These are phyloP conservation scores for Spongospora subterranea DNA, from an alignment of 208 protist species.

Conservation along the genomic window DNA sequence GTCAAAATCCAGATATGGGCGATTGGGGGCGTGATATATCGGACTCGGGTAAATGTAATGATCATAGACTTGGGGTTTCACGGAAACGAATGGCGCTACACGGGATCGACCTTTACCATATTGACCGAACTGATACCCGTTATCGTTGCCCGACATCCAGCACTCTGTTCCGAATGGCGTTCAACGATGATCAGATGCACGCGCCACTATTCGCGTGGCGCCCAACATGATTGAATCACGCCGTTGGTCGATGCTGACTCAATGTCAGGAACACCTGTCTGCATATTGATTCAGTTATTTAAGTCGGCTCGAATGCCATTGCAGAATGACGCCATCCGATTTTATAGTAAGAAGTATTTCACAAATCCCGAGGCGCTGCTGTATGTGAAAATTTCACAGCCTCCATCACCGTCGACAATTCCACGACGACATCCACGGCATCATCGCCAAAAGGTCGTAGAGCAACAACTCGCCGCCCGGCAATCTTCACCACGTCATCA, in stretches of 20 bases:
- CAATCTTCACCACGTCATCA: background rate
- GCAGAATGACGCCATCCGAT: background rate
- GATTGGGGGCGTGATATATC: background rate
- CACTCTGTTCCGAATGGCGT: too few species aligned
- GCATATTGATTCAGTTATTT: too few species aligned
- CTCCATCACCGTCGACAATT: background rate
- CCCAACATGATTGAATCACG: too few species aligned
- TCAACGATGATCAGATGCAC: too few species aligned
- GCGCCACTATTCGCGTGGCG: background rate
- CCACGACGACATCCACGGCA: background rate
- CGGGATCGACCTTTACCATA: too few species aligned
- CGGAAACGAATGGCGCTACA: background rate
- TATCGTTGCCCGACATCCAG: too few species aligned
- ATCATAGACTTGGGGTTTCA: background rate
- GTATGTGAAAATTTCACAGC: slow-evolving; percentile 1
- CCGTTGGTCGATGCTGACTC: too few species aligned
- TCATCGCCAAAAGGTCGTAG: background rate
- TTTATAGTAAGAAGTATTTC: background rate
- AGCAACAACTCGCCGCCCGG: background rate
- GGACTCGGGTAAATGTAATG: background rate
- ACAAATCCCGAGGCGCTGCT: slow-evolving; percentile 4
- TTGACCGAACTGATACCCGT: too few species aligned
- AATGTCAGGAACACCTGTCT: too few species aligned
- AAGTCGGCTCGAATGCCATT: too few species aligned
- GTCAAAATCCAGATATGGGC: background rate